Conservation (phyloP, 768 basidiomycete genomes). For the Asterophora lycoperdoides region DNA sequence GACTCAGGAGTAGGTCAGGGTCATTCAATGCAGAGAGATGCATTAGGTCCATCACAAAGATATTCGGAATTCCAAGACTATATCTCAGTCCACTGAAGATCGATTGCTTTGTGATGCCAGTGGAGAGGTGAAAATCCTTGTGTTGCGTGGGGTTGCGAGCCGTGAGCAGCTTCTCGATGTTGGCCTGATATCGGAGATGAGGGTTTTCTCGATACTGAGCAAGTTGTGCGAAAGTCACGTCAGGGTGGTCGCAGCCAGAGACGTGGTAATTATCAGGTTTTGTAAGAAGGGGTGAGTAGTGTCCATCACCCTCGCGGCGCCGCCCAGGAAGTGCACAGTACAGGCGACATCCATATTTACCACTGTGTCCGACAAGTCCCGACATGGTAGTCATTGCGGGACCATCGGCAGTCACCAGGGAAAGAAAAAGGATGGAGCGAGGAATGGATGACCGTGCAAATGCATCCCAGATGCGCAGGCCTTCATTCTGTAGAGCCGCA, state of each 20-base stretch:
- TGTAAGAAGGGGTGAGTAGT: constrained; percentile 29
- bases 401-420: constrained; percentile 26
- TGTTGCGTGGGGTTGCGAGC: constrained; percentile 3
- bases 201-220: not conserved
- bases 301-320: constrained; percentile 15
- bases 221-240: constrained; percentile 18
- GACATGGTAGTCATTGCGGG: too few species aligned
- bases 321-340: too few species aligned
- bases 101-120: constrained; percentile 32
- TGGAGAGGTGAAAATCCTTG: constrained; percentile 19
- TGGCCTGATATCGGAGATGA: not conserved
- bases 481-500: too few species aligned
- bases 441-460: constrained; percentile 4
- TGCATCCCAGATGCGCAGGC: constrained; percentile 30
- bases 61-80: constrained; percentile 27
- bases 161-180: constrained; percentile 1
- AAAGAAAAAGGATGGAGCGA: constrained; percentile 18
- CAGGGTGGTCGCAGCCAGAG: constrained; percentile 21
- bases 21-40: constrained; percentile 32
- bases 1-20: constrained; percentile 33
- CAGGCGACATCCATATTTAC: too few species aligned
- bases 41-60: constrained; percentile 41
- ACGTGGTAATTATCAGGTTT: constrained; percentile 25
- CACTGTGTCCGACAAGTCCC: constrained; percentile 31
- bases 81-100: constrained; percentile 31